Evolutionary conservation across 345 rosid species (phyloP).

Genomic region (Anastatica hierochuntica): DNA sequence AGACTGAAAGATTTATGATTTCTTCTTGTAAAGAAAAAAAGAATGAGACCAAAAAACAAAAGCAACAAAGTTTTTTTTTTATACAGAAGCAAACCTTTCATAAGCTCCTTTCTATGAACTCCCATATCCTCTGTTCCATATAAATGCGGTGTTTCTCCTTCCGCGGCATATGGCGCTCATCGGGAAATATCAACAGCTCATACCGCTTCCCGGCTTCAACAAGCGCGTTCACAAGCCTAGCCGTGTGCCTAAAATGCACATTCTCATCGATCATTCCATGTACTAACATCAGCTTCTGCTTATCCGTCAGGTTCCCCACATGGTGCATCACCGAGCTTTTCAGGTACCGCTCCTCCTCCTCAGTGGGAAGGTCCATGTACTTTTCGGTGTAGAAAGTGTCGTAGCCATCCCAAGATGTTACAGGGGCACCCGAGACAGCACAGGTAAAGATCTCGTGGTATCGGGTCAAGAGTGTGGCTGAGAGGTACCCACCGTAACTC

Average conservation of each 20-base stretch:
- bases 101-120: slow-evolving; percentile 62
- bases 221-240: slow-evolving; percentile 77
- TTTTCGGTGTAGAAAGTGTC: slow-evolving; percentile 90
- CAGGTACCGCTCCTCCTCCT: slow-evolving; percentile 27
- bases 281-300: slow-evolving; percentile 46
- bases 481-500: slow-evolving; percentile 97
- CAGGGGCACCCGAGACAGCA: slow-evolving; percentile 83
- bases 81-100: no score
- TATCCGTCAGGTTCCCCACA: slow-evolving; percentile 49
- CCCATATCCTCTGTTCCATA: slow-evolving; percentile 96
- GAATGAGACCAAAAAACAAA: no score
- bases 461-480: slow-evolving; percentile 55
- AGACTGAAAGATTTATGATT: no score
- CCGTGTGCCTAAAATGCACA: slow-evolving; percentile 91
- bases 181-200: slow-evolving; percentile 75
- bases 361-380: slow-evolving; percentile 81
- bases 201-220: slow-evolving; percentile 59
- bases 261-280: slow-evolving; percentile 98
- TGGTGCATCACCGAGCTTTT: slow-evolving; percentile 70
- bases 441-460: slow-evolving; percentile 64
- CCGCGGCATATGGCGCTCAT: slow-evolving; percentile 86
- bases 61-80: no score
- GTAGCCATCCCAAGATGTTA: slow-evolving; percentile 94
- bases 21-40: no score
- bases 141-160: slow-evolving; percentile 51